Evolutionary conservation across 306 rosid species (phyloP).

Genomic region (Trifolium pratense): DNA sequence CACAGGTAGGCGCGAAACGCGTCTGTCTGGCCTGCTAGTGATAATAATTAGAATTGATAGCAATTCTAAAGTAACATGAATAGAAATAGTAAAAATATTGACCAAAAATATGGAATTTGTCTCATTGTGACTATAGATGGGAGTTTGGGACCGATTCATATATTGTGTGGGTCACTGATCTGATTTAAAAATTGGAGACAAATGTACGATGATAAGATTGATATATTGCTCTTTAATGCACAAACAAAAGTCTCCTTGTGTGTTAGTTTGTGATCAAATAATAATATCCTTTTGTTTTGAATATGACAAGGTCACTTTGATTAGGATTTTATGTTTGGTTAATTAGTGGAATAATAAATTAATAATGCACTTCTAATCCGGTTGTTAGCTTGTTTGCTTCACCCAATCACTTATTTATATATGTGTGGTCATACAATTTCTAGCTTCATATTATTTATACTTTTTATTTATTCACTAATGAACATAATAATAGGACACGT

Average conservation of each 20-base stretch:
- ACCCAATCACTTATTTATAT: conserved; percentile 3
- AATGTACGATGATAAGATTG: conserved; percentile 31
- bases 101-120: conserved; percentile 14
- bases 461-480: conserved; percentile 6
- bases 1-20: no score
- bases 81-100: background rate
- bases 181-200: conserved; percentile 12
- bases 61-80: conserved; percentile 28
- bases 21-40: no score
- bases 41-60: background rate
- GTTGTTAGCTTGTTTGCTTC: conserved; percentile 55
- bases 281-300: conserved; percentile 34
- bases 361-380: conserved; percentile 43
- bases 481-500: conserved; percentile 14
- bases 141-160: conserved; percentile 28
- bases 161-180: conserved; percentile 28
- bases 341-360: conserved; percentile 30
- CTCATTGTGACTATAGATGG: background rate
- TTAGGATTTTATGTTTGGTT: conserved; percentile 36
- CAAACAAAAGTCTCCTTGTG: conserved; percentile 34
- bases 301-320: conserved; percentile 33
- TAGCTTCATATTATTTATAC: conserved; percentile 18
- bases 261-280: background rate
- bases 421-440: conserved; percentile 23
- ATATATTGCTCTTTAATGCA: background rate